phyloP scores from a whole-genome alignment of 805 yeast genomes.

The Limtongozyma cylindracea region DNA sequence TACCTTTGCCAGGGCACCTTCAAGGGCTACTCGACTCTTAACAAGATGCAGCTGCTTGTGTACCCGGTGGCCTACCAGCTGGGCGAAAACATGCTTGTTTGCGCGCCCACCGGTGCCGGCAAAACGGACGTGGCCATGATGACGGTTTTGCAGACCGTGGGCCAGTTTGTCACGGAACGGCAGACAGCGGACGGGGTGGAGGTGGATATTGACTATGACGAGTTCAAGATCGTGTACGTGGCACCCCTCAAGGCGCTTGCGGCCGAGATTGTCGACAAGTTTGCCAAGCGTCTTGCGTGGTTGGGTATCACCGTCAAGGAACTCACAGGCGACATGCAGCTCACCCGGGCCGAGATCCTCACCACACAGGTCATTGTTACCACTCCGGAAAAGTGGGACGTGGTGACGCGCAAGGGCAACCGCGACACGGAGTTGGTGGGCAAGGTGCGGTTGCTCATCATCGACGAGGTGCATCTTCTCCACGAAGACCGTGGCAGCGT shows the following conservation, averaged over 20 bases:
- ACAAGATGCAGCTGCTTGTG: slow-evolving; percentile 76
- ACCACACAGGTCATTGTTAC: slow-evolving; percentile 78
- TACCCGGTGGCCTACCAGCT: slow-evolving; percentile 83
- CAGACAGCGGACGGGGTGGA: no score
- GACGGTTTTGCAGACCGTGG: slow-evolving; percentile 29
- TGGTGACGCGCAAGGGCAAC: slow-evolving; percentile 77
- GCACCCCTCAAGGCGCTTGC: slow-evolving; percentile 91
- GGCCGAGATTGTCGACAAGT: slow-evolving; percentile 88
- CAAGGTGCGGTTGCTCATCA: slow-evolving; percentile 65
- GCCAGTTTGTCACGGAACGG: slow-evolving; percentile 39
- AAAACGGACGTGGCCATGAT: slow-evolving; percentile 5
- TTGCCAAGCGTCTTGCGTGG: slow-evolving; percentile 55
- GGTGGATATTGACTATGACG: slow-evolving; percentile 52
- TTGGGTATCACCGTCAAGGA: slow-evolving; percentile 72
- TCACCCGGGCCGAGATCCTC: slow-evolving; percentile 55
- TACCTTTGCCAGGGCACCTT: slow-evolving; percentile 66
- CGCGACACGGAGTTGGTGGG: slow-evolving; percentile 28
- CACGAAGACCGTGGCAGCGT: slow-evolving; percentile 98
- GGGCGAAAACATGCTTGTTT: slow-evolving; percentile 55
- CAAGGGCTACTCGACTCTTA: slow-evolving; percentile 47
- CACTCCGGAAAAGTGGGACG: slow-evolving; percentile 93
- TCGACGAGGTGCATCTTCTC: slow-evolving; percentile 88
- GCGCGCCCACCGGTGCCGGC: slow-evolving; percentile 6
- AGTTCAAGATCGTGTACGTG: slow-evolving; percentile 76
- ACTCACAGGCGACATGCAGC: slow-evolving; percentile 88